Conservation (phyloP, 2,329 filamentous ascomycete species). For the Clarireedia paspali region DNA sequence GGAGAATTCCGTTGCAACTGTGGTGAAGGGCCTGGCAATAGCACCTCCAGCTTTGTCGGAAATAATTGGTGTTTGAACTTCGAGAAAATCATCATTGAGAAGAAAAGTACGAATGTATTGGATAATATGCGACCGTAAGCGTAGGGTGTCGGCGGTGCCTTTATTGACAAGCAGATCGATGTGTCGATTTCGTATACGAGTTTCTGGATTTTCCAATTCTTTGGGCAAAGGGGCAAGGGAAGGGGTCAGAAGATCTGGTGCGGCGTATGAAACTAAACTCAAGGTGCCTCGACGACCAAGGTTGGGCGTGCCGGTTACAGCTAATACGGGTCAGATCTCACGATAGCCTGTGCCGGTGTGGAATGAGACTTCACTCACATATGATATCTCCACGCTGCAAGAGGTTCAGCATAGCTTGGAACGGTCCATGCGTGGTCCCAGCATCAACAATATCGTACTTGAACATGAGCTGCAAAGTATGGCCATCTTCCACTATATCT, state of each 20-base stretch:
- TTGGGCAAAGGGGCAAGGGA: conserved; percentile 73
- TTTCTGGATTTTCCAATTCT: conserved; percentile 61
- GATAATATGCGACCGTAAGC: conserved; percentile 67
- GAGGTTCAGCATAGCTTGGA: conserved; percentile 55
- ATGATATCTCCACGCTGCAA: conserved; percentile 78
- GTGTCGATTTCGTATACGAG: conserved; percentile 69
- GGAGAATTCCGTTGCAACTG: conserved; percentile 66
- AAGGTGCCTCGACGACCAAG: conserved; percentile 63
- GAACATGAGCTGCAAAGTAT: conserved; percentile 51
- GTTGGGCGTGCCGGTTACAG: conserved; percentile 62
- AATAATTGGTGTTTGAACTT: conserved; percentile 87
- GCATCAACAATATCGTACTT: neutral
- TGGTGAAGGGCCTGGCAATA: conserved; percentile 78
- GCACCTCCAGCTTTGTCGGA: conserved; percentile 80
- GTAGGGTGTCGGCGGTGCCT: conserved; percentile 58
- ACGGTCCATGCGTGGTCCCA: conserved; percentile 34
- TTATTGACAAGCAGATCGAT: conserved; percentile 77
- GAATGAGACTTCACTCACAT: conserved; percentile 45
- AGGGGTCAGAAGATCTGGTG: conserved; percentile 69
- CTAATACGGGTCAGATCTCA: conserved; percentile 20
- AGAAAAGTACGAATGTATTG: conserved; percentile 69
- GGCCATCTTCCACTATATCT: conserved; percentile 66
- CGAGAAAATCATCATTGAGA: conserved; percentile 63
- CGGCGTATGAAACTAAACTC: conserved; percentile 57
- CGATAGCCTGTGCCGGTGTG: neutral